Percentiles rank a stretch among this genome's conserved stretches.
Conservation (phyloP, 2,329 filamentous ascomycete species). For the Penicillium crustosum region DNA sequence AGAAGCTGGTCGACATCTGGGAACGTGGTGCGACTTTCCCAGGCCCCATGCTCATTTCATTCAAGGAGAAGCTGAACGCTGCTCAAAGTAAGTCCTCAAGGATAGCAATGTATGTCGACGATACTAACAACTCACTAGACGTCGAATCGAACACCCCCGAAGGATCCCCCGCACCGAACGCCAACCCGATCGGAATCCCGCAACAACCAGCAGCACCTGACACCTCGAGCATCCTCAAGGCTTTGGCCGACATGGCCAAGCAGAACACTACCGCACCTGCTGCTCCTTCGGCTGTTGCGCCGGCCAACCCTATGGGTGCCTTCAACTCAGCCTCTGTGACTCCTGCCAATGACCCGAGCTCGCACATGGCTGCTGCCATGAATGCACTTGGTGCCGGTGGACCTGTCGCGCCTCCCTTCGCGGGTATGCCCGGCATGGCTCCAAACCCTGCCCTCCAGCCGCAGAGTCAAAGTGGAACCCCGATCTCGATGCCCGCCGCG, state of each 20-base stretch:
- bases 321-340: conserved; percentile 50
- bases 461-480: conserved; percentile 43
- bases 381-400: conserved; percentile 48
- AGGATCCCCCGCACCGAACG: conserved; percentile 50
- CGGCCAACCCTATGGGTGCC: conserved; percentile 49
- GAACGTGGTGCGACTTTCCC: conserved; percentile 94
- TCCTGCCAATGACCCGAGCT: conserved; percentile 46
- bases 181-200: conserved; percentile 40
- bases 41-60: conserved; percentile 70
- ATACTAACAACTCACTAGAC: conserved; percentile 50
- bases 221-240: conserved; percentile 69
- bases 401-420: conserved; percentile 49
- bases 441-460: conserved; percentile 39
- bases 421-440: conserved; percentile 45
- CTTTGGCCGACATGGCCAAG: conserved; percentile 76
- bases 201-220: conserved; percentile 48
- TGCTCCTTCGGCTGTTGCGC: conserved; percentile 37
- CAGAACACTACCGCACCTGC: conserved; percentile 61
- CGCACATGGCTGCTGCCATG: conserved; percentile 56
- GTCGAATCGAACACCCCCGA: conserved; percentile 68
- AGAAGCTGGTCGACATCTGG: conserved; percentile 96
- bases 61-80: conserved; percentile 75
- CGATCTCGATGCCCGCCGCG: conserved; percentile 43
- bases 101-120: background rate
- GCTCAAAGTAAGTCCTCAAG: conserved; percentile 61